Conservation (phyloP, 495 filamentous ascomycete species). For the Aspergillus saccharolyticus region DNA sequence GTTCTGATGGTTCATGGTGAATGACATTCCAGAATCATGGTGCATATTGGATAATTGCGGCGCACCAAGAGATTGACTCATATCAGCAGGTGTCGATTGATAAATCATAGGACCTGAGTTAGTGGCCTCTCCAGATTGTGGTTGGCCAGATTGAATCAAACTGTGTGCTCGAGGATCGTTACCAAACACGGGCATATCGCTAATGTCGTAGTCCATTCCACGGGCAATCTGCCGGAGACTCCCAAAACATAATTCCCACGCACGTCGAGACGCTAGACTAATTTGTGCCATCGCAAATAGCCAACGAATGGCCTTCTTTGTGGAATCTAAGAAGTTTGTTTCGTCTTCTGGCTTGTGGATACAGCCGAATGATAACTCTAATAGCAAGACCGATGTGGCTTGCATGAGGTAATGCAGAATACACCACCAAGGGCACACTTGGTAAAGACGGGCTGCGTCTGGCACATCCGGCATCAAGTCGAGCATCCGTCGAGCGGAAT, state of each 20-base stretch:
- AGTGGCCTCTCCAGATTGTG: not conserved
- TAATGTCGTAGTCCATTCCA: conserved; percentile 40
- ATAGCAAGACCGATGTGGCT: conserved; percentile 53
- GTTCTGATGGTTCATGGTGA: not conserved
- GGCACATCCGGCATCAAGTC: conserved; percentile 48
- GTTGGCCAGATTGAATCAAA: not conserved
- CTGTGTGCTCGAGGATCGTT: conserved; percentile 18
- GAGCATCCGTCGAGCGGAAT: conserved; percentile 50
- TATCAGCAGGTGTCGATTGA: not conserved
- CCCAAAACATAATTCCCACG: conserved; percentile 52
- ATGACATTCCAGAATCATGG: not conserved
- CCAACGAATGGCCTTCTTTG: conserved; percentile 54
- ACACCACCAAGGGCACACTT: conserved; percentile 60
- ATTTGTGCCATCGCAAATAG: conserved; percentile 48
- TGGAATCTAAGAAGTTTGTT: conserved; percentile 37
- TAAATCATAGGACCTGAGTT: not conserved
- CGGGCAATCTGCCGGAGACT: conserved; percentile 35
- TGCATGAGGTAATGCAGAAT: conserved; percentile 64
- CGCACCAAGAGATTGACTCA: not conserved
- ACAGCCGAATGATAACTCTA: conserved; percentile 55
- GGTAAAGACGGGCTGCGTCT: conserved; percentile 45
- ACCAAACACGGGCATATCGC: conserved; percentile 31
- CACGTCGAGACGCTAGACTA: conserved; percentile 52
- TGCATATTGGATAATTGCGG: not conserved
- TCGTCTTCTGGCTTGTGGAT: conserved; percentile 52